These are phyloP conservation scores for Claviceps citrina DNA, from an alignment of 2,329 filamentous ascomycete species.

Conservation along the genomic window DNA sequence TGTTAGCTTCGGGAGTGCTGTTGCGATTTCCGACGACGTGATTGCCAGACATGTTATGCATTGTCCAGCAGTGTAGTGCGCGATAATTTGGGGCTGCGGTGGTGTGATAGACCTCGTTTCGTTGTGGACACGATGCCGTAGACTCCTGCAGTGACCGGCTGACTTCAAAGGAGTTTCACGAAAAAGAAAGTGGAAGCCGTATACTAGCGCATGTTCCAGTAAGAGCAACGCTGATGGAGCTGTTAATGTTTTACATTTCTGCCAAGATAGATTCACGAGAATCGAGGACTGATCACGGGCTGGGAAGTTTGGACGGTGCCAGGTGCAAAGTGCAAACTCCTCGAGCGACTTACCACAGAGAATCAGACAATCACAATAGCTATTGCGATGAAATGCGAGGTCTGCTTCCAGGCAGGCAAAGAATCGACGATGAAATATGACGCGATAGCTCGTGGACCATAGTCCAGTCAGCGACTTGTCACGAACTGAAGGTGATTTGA, in stretches of 20 bases:
- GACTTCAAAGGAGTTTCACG: slow-evolving; percentile 55
- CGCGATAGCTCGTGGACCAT: slow-evolving; percentile 1
- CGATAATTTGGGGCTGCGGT: neutral
- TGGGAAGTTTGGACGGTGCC: neutral
- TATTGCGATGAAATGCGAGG: slow-evolving; percentile 16
- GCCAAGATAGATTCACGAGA: neutral
- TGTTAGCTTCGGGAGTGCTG: slow-evolving; percentile 86
- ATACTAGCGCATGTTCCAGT: slow-evolving; percentile 16
- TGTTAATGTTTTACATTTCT: neutral
- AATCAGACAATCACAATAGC: slow-evolving; percentile 4
- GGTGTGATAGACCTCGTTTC: neutral
- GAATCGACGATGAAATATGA: neutral
- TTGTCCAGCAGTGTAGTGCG: slow-evolving; percentile 15
- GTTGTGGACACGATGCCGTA: slow-evolving; percentile 13
- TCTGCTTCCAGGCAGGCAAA: slow-evolving; percentile 26
- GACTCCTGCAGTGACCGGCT: slow-evolving; percentile 70
- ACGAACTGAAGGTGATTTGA: neutral
- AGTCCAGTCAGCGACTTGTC: slow-evolving; percentile 1
- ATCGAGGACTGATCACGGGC: neutral
- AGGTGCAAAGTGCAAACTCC: neutral
- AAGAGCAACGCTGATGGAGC: slow-evolving; percentile 8
- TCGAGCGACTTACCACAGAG: slow-evolving; percentile 13
- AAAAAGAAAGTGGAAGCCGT: slow-evolving; percentile 8
- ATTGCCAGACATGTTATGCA: slow-evolving; percentile 52
- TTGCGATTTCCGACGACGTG: slow-evolving; percentile 73